A percentile compares a stretch with the other conserved stretches of the same genome.
Evolutionary conservation across 2,329 filamentous ascomycete genomes (phyloP).

Genomic region (Waltergamsia citrina): DNA sequence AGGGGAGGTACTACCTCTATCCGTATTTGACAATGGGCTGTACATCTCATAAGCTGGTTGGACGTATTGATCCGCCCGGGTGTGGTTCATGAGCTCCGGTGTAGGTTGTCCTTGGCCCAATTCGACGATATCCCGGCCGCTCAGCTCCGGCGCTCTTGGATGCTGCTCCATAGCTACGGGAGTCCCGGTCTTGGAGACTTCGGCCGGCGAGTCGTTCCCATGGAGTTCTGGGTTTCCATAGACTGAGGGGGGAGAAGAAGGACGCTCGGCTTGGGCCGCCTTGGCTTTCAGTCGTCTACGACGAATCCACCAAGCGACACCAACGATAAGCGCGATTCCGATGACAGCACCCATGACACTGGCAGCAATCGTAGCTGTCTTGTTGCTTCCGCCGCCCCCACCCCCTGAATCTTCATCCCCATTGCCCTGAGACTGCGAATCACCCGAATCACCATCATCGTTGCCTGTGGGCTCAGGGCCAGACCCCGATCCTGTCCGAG

Average conservation of each 20-base stretch:
- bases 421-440: background rate
- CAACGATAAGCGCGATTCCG: conserved; percentile 15
- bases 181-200: background rate
- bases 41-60: no score
- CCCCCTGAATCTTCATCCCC: background rate
- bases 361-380: conserved; percentile 21
- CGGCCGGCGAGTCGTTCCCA: conserved; percentile 1
- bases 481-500: conserved; percentile 7
- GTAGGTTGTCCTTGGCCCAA: no score
- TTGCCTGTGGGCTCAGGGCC: conserved; percentile 12
- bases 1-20: no score
- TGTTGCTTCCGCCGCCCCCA: conserved; percentile 7
- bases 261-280: conserved; percentile 7
- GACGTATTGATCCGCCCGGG: no score
- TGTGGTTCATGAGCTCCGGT: no score
- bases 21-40: no score
- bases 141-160: background rate
- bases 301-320: conserved; percentile 25
- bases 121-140: conserved; percentile 5
- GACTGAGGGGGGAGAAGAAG: no score
- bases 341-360: conserved; percentile 16
- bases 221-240: conserved; percentile 23
- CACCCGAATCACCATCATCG: conserved; percentile 5
- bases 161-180: background rate
- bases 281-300: conserved; percentile 5